A percentile compares a stretch with the other conserved stretches of the same genome.
Conservation (phyloP, 2,329 filamentous ascomycete genomes). For the Pseudomassariella vexata region DNA sequence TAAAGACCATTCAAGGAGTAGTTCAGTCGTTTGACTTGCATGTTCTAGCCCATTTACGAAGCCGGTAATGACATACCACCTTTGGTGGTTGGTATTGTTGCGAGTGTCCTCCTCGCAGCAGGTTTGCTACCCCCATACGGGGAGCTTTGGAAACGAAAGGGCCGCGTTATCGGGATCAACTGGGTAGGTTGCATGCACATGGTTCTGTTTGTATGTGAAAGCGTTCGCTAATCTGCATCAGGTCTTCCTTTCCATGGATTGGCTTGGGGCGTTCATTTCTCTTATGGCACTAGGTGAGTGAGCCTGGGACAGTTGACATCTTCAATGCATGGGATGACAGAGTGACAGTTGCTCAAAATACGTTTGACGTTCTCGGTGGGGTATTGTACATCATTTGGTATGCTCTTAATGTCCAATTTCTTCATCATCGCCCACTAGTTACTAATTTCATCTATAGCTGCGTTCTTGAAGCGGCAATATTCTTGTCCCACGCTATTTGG, state of each 20-base stretch:
- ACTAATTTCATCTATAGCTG: conserved; percentile 31
- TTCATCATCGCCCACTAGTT: neutral
- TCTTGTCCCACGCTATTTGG: conserved; percentile 54
- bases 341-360: conserved; percentile 54
- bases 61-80: conserved; percentile 48
- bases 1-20: too few relatives aligned
- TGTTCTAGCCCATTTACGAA: conserved; percentile 43
- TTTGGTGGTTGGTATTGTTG: conserved; percentile 50
- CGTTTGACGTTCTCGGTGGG: conserved; percentile 56
- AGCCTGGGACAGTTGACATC: neutral
- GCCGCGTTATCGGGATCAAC: conserved; percentile 57
- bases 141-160: conserved; percentile 56
- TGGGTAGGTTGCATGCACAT: conserved; percentile 21
- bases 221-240: conserved; percentile 6
- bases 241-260: conserved; percentile 55
- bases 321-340: conserved; percentile 19
- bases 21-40: too few relatives aligned
- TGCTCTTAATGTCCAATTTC: conserved; percentile 15
- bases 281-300: conserved; percentile 52
- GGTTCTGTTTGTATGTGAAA: too few relatives aligned
- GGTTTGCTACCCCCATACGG: conserved; percentile 57
- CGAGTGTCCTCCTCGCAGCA: conserved; percentile 47
- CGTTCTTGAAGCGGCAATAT: conserved; percentile 54
- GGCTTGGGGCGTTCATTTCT: conserved; percentile 56
- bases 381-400: conserved; percentile 56